Conservation (phyloP, 2,329 filamentous ascomycete species). For the Daldinia eschscholtzii region DNA sequence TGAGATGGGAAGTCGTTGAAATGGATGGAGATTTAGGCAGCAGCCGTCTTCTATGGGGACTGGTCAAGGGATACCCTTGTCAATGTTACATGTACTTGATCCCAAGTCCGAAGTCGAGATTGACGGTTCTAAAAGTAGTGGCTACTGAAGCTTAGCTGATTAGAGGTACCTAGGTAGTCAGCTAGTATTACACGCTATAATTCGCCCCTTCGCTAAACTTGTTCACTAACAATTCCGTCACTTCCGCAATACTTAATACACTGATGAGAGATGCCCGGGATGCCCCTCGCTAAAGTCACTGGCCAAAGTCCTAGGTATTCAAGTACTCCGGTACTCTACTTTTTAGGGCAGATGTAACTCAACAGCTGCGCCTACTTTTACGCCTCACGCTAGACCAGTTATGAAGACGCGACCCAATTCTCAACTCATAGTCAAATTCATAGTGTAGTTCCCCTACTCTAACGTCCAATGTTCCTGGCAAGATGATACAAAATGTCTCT, state of each 20-base stretch:
- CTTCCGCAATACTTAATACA: constrained; percentile 41
- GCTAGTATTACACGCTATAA: background rate
- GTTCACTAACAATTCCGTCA: constrained; percentile 18
- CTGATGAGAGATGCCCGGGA: constrained; percentile 33
- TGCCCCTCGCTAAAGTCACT: constrained; percentile 17
- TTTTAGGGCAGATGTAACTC: constrained; percentile 43
- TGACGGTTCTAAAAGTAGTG: constrained; percentile 32
- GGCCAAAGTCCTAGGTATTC: constrained; percentile 43
- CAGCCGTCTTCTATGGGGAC: constrained; percentile 48
- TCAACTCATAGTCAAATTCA: constrained; percentile 7
- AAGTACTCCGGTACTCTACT: constrained; percentile 9
- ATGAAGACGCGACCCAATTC: constrained; percentile 32
- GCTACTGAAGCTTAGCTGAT: background rate
- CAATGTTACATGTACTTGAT: constrained; percentile 7
- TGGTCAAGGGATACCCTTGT: constrained; percentile 42
- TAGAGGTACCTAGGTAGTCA: background rate
- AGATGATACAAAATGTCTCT: constrained; percentile 9
- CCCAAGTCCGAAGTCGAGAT: constrained; percentile 20
- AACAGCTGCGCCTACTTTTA: constrained; percentile 48
- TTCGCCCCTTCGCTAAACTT: background rate
- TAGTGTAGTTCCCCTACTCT: background rate
- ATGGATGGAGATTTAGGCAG: constrained; percentile 52
- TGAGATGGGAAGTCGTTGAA: constrained; percentile 43
- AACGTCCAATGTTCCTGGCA: constrained; percentile 4
- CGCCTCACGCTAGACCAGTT: constrained; percentile 44